phyloP scores from a whole-genome alignment of 2,329 filamentous ascomycete species.

The Myriangium duriaei region DNA sequence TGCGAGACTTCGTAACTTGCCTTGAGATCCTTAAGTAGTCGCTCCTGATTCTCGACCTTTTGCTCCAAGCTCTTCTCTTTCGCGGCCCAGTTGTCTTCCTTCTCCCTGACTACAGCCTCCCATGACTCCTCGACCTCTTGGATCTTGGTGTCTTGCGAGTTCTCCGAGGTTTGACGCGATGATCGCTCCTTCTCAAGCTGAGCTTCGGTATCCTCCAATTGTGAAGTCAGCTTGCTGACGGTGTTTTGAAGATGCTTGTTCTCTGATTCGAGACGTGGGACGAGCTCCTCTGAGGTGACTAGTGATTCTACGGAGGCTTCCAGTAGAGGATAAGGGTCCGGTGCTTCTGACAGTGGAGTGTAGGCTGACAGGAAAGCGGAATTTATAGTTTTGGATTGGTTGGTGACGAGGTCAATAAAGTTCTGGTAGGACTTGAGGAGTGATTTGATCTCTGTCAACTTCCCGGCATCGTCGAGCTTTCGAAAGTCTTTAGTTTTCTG shows the following conservation, averaged over 20 bases:
- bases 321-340: slow-evolving; percentile 89
- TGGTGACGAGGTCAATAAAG: slow-evolving; percentile 92
- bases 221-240: slow-evolving; percentile 59
- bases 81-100: slow-evolving; percentile 89
- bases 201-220: slow-evolving; percentile 72
- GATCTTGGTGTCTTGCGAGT: slow-evolving; percentile 62
- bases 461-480: slow-evolving; percentile 79
- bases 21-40: slow-evolving; percentile 84
- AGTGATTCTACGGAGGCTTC: slow-evolving; percentile 94
- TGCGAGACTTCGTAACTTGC: slow-evolving; percentile 96
- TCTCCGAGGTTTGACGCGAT: slow-evolving; percentile 62
- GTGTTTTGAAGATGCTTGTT: slow-evolving; percentile 76
- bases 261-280: slow-evolving; percentile 80
- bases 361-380: slow-evolving; percentile 89
- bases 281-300: slow-evolving; percentile 78
- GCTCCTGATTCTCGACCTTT: slow-evolving; percentile 87
- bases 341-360: slow-evolving; percentile 84
- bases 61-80: slow-evolving; percentile 87
- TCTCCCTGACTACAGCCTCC: slow-evolving; percentile 81
- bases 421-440: slow-evolving; percentile 84
- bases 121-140: slow-evolving; percentile 86
- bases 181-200: slow-evolving; percentile 67
- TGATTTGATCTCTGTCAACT: slow-evolving; percentile 77
- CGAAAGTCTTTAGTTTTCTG: slow-evolving; percentile 98
- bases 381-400: slow-evolving; percentile 88